Evolutionary conservation across 176 grass and related monocot genomes (phyloP).

Genomic region (Bromus sterilis): DNA sequence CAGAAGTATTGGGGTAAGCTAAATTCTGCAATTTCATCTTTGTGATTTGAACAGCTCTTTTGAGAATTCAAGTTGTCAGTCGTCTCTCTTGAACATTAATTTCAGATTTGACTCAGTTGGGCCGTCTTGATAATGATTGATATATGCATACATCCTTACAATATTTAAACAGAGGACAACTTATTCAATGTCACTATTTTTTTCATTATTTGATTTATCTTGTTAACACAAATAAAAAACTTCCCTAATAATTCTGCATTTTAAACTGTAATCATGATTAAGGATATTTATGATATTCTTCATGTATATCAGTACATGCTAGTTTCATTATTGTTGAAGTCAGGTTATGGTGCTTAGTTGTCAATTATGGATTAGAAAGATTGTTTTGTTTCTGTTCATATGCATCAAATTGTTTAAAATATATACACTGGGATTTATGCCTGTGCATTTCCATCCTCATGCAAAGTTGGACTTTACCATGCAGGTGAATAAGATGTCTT

Average conservation of each 20-base stretch:
- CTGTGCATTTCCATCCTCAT: not conserved
- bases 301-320: not conserved
- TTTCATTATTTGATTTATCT: not conserved
- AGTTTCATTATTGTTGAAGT: not conserved
- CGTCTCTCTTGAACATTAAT: not conserved
- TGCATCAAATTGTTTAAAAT: not conserved
- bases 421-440: not conserved
- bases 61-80: not conserved
- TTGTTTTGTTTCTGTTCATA: not conserved
- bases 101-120: not conserved
- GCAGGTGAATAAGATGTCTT: not conserved
- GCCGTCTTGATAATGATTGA: not conserved
- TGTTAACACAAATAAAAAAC: not conserved
- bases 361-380: not conserved
- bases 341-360: not conserved
- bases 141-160: not conserved
- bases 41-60: not conserved
- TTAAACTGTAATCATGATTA: not conserved
- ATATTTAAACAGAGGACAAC: not conserved
- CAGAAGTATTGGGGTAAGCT: constrained; percentile 90
- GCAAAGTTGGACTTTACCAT: not conserved
- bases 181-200: not conserved
- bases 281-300: not conserved
- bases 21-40: not conserved
- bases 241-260: not conserved